Evolutionary conservation across 768 basidiomycete genomes (phyloP).

Genomic region (Leucocoprinus birnbaumii): DNA sequence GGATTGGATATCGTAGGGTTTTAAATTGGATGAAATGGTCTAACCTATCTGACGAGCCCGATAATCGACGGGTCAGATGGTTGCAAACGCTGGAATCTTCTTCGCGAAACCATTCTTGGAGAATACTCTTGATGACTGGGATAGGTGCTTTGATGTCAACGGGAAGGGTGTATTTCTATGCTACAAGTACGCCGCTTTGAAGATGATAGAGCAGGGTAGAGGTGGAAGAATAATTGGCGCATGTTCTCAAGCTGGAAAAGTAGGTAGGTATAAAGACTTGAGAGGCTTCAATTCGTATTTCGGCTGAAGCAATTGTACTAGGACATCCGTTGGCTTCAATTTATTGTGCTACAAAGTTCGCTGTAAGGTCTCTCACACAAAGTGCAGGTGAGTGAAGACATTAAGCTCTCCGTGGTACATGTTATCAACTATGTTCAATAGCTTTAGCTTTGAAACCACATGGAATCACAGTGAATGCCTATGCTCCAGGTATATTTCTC

Average conservation of each 20-base stretch:
- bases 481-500: constrained; percentile 24
- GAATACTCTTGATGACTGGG: constrained; percentile 29
- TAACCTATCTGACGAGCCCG: no score
- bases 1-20: no score
- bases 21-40: no score
- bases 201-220: constrained; percentile 41
- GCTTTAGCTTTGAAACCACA: constrained; percentile 20
- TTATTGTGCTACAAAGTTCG: constrained; percentile 40
- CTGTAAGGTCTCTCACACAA: constrained; percentile 38
- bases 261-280: constrained; percentile 23
- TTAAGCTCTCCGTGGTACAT: no score
- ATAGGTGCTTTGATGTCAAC: constrained; percentile 30
- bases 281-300: not conserved
- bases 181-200: constrained; percentile 36
- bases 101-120: not conserved
- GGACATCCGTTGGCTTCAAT: not conserved
- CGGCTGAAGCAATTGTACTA: not conserved
- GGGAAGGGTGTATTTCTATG: constrained; percentile 34
- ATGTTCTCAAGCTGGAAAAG: constrained; percentile 35
- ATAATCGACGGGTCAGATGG: not conserved
- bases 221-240: constrained; percentile 45
- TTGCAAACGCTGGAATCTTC: constrained; percentile 34
- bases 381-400: constrained; percentile 21
- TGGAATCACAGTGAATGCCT: constrained; percentile 32
- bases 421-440: not conserved